Evolutionary conservation across 371 early-diverging fungal genomes (phyloP).

Genomic region (Lichtheimia ramosa): DNA sequence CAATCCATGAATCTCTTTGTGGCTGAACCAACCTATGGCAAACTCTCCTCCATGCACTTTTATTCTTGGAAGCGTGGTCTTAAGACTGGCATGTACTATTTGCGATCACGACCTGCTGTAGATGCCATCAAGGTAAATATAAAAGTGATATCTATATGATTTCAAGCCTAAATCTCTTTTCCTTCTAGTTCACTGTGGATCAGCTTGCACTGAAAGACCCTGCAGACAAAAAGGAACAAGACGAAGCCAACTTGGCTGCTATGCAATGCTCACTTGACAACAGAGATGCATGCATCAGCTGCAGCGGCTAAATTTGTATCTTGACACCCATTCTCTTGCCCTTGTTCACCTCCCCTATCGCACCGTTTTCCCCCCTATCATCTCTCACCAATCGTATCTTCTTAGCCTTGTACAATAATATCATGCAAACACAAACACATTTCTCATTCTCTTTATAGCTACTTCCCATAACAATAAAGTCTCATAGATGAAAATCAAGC

Average conservation of each 20-base stretch:
- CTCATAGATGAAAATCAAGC: not conserved
- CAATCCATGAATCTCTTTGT: constrained; percentile 98
- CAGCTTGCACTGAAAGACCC: constrained; percentile 39
- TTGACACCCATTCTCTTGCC: not conserved
- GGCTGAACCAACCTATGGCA: constrained; percentile 89
- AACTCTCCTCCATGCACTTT: constrained; percentile 98
- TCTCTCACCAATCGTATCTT: not conserved
- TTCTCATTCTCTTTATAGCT: not conserved
- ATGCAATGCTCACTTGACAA: constrained; percentile 89
- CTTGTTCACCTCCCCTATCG: not conserved
- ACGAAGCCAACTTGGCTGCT: constrained; percentile 24
- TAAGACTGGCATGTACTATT: constrained; percentile 99
- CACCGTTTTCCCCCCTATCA: not conserved
- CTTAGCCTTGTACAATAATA: not conserved
- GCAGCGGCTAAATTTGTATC: constrained; percentile 64
- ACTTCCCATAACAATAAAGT: too few species aligned
- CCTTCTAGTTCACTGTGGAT: constrained; percentile 40
- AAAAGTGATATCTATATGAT: not conserved
- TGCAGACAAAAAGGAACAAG: constrained; percentile 21
- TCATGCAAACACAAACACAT: constrained; percentile 1
- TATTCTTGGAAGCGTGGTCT: constrained; percentile 98
- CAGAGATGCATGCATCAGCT: constrained; percentile 89
- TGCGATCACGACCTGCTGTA: constrained; percentile 95
- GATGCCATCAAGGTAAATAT: constrained; percentile 88
- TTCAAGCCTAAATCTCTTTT: too few species aligned